phyloP scores from a whole-genome alignment of 768 basidiomycete species.

The Lactifluus hygrophoroides region DNA sequence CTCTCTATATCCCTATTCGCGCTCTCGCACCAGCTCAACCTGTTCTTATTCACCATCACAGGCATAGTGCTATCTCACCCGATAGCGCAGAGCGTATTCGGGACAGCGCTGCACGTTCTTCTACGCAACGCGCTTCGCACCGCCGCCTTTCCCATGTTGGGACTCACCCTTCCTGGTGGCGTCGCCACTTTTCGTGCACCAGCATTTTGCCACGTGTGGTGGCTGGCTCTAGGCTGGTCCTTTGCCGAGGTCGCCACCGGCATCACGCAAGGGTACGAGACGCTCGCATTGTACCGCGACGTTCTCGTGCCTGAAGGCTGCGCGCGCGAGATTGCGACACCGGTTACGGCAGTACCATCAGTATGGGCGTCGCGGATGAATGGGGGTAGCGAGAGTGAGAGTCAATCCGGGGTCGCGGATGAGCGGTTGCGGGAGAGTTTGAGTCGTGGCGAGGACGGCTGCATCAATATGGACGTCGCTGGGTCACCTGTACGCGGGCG shows the following conservation, averaged over 20 bases:
- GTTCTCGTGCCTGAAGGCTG: conserved; percentile 46
- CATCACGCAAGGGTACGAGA: conserved; percentile 63
- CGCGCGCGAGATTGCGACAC: conserved; percentile 33
- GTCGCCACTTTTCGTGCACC: conserved; percentile 46
- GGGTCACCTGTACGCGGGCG: background rate
- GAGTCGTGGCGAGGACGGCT: conserved; percentile 10
- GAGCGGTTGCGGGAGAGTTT: conserved; percentile 6
- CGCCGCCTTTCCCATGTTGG: conserved; percentile 43
- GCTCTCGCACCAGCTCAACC: conserved; percentile 44
- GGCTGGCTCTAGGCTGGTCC: conserved; percentile 71
- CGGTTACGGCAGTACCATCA: conserved; percentile 16
- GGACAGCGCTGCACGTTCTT: conserved; percentile 40
- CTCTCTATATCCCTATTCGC: conserved; percentile 54
- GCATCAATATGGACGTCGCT: background rate
- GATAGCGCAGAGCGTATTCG: conserved; percentile 30
- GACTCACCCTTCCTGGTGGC: conserved; percentile 38
- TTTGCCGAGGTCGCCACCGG: conserved; percentile 56
- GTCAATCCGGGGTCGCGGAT: conserved; percentile 4
- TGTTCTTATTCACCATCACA: conserved; percentile 36
- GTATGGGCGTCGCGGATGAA: conserved; percentile 12
- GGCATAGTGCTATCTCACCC: conserved; percentile 27
- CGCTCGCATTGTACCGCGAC: conserved; percentile 57
- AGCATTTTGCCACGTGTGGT: conserved; percentile 65
- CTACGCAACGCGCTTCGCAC: conserved; percentile 48
- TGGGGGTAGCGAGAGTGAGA: conserved; percentile 14